These are phyloP conservation scores for Rhodotorula sp. DNA, from an alignment of 1,284 basidiomycete genomes.

Conservation along the genomic window DNA sequence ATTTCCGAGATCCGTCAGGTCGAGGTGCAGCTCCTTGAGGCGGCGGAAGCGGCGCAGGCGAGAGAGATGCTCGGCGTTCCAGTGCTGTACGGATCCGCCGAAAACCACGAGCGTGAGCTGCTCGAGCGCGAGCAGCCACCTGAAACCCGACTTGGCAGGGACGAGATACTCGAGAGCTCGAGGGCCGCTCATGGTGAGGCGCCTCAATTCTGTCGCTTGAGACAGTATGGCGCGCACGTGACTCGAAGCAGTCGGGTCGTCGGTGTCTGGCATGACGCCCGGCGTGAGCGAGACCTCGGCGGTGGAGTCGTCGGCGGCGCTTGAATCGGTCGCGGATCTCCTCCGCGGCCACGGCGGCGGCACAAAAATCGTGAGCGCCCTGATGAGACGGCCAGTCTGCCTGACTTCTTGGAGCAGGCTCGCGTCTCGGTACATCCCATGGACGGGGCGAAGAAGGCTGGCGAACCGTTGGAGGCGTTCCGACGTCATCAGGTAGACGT, in stretches of 20 bases:
- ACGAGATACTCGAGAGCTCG: not conserved
- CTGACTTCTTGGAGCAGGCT: too few relatives aligned
- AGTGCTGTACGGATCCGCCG: not conserved
- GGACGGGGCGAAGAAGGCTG: not conserved
- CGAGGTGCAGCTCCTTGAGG: not conserved
- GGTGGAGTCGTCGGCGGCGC: too few relatives aligned
- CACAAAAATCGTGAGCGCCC: too few relatives aligned
- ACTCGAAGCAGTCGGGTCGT: too few relatives aligned
- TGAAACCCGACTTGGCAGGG: not conserved
- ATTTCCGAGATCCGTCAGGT: too few relatives aligned
- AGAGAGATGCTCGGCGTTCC: not conserved
- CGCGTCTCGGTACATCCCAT: not conserved
- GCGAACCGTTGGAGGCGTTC: not conserved
- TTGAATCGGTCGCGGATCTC: too few relatives aligned
- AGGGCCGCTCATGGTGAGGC: not conserved
- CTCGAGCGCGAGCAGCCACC: not conserved
- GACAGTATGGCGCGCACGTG: too few relatives aligned
- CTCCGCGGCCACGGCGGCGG: too few relatives aligned
- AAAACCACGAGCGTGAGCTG: not conserved
- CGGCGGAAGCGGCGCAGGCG: not conserved
- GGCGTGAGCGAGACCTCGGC: too few relatives aligned
- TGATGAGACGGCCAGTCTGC: too few relatives aligned
- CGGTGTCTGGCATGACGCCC: too few relatives aligned
- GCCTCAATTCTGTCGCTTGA: too few relatives aligned
- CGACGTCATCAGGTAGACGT: rapidly evolving